Conservation (phyloP, 805 yeast species). For the Metschnikowia vanudenii region DNA sequence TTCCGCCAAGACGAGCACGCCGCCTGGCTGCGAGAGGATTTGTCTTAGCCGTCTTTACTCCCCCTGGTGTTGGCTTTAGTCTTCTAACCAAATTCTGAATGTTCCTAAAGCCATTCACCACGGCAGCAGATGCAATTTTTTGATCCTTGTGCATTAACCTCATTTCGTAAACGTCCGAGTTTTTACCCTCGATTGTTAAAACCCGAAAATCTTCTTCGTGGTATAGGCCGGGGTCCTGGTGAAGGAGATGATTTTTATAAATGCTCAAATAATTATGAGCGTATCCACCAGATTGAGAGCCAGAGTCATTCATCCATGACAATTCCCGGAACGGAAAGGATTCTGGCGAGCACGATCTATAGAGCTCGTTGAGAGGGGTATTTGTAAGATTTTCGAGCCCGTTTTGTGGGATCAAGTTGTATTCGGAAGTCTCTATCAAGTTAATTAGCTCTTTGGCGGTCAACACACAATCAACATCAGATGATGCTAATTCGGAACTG, state of each 20-base stretch:
- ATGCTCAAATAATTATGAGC: conserved; percentile 63
- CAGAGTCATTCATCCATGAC: conserved; percentile 73
- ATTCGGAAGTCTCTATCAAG: conserved; percentile 56
- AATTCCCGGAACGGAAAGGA: conserved; percentile 59
- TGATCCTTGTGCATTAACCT: conserved; percentile 45
- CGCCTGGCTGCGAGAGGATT: conserved; percentile 46
- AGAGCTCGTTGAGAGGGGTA: conserved; percentile 19
- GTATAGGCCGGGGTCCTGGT: conserved; percentile 18
- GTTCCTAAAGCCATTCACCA: conserved; percentile 86
- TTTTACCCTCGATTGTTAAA: conserved; percentile 58
- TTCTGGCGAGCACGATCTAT: conserved; percentile 46
- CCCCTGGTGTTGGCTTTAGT: conserved; percentile 47
- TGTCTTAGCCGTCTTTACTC: conserved; percentile 18
- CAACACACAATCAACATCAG: conserved; percentile 89
- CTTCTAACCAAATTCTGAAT: conserved; percentile 91
- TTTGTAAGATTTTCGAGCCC: conserved; percentile 1
- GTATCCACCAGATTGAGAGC: conserved; percentile 89
- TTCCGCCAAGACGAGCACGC: conserved; percentile 34
- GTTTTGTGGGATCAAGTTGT: conserved; percentile 26
- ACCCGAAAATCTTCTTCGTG: conserved; percentile 28
- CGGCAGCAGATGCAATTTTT: conserved; percentile 54
- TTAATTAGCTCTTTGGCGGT: conserved; percentile 87
- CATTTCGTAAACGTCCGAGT: conserved; percentile 72
- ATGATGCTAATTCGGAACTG: conserved; percentile 7
- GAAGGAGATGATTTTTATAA: conserved; percentile 27